Evolutionary conservation across 495 filamentous ascomycete genomes (phyloP).

Genomic region (Penicillium paradoxum): DNA sequence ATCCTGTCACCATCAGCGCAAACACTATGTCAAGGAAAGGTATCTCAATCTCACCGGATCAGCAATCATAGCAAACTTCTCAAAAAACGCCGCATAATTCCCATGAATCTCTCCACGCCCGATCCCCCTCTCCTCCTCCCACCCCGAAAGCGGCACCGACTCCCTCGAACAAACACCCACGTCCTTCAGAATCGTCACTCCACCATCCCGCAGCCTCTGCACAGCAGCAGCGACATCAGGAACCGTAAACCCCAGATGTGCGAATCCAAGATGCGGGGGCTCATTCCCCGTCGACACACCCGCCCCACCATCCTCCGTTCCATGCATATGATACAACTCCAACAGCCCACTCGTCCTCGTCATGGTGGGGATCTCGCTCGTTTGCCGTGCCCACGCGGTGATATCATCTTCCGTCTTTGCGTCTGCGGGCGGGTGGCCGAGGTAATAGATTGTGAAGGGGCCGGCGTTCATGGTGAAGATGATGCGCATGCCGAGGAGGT

Average conservation of each 20-base stretch:
- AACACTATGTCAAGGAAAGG: background rate
- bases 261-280: constrained; percentile 35
- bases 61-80: constrained; percentile 36
- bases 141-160: constrained; percentile 31
- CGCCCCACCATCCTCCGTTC: constrained; percentile 20
- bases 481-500: constrained; percentile 45
- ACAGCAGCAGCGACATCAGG: constrained; percentile 31
- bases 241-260: constrained; percentile 39
- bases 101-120: constrained; percentile 32
- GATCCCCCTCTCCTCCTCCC: constrained; percentile 33
- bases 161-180: constrained; percentile 26
- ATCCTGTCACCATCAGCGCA: constrained; percentile 13
- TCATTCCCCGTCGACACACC: constrained; percentile 27
- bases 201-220: constrained; percentile 25
- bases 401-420: constrained; percentile 16
- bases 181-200: constrained; percentile 36
- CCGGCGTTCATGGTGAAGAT: constrained; percentile 45
- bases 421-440: constrained; percentile 32
- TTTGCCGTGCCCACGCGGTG: constrained; percentile 22
- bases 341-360: constrained; percentile 30
- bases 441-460: constrained; percentile 41
- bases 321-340: constrained; percentile 37
- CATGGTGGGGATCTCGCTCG: constrained; percentile 21
- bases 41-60: constrained; percentile 36
- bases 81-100: constrained; percentile 34